Percentiles rank a stretch among this genome's conserved stretches.
Conservation (phyloP, 108 stramenopile genomes). For the Fragilaria radians region DNA sequence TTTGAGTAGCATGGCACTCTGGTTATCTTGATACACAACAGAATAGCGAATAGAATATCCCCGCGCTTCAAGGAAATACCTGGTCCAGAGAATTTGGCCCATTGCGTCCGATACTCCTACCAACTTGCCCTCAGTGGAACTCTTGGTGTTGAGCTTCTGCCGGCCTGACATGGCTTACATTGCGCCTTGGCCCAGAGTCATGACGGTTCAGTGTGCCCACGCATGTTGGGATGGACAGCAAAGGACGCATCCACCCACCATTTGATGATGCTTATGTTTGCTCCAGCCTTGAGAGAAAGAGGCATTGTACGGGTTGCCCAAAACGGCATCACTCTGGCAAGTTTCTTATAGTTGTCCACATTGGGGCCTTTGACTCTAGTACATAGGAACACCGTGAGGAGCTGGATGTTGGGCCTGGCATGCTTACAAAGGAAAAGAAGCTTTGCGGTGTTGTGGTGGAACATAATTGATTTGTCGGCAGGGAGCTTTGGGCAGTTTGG, state of each 20-base stretch:
- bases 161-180: slow-evolving; percentile 9
- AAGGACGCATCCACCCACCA: too few species aligned
- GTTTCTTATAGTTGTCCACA: slow-evolving; percentile 36
- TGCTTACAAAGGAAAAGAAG: slow-evolving; percentile 16
- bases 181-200: slow-evolving; percentile 31
- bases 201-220: slow-evolving; percentile 38
- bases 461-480: neutral
- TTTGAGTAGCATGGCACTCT: slow-evolving; percentile 42
- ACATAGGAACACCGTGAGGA: slow-evolving; percentile 34
- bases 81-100: slow-evolving; percentile 35
- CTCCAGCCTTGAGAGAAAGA: slow-evolving; percentile 10
- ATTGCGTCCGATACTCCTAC: slow-evolving; percentile 34
- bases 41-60: slow-evolving; percentile 23
- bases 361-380: slow-evolving; percentile 31
- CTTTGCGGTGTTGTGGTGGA: slow-evolving; percentile 7
- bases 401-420: slow-evolving; percentile 12
- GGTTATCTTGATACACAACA: slow-evolving; percentile 41
- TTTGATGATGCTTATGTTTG: slow-evolving; percentile 9
- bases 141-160: slow-evolving; percentile 31
- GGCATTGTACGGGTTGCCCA: slow-evolving; percentile 14
- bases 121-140: slow-evolving; percentile 43
- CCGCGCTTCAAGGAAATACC: slow-evolving; percentile 32
- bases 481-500: neutral
- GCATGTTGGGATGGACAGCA: slow-evolving; percentile 36
- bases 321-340: slow-evolving; percentile 35